phyloP scores from a whole-genome alignment of 768 basidiomycete species.

The Phanerodontia chrysosporium region DNA sequence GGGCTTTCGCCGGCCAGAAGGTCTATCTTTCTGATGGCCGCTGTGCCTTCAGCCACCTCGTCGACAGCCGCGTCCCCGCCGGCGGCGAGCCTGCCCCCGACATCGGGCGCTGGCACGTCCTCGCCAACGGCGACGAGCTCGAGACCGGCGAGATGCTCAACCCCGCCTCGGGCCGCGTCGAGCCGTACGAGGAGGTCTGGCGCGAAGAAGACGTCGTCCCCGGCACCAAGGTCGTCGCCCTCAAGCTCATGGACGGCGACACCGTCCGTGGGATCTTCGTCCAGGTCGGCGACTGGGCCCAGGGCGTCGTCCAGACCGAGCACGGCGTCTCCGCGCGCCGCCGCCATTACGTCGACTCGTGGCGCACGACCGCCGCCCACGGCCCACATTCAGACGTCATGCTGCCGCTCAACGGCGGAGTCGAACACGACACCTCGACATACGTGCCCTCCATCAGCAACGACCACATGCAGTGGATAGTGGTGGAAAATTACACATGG shows the following conservation, averaged over 20 bases:
- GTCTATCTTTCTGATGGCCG: neutral
- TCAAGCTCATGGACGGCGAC: neutral
- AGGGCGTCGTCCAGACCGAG: neutral
- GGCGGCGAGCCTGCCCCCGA: neutral
- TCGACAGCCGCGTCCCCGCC: constrained; percentile 3
- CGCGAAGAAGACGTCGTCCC: neutral
- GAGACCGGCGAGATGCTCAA: constrained; percentile 13
- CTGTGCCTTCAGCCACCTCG: constrained; percentile 2
- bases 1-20: constrained; percentile 12
- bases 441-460: neutral
- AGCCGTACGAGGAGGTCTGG: constrained; percentile 11
- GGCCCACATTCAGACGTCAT: neutral
- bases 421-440: neutral
- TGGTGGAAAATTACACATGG: constrained; percentile 6
- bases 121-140: constrained; percentile 11
- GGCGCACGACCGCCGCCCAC: neutral
- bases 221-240: neutral
- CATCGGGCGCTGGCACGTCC: constrained; percentile 1
- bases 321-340: constrained; percentile 3
- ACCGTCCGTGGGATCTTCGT: constrained; percentile 2
- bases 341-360: constrained; percentile 1
- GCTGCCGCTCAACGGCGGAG: neutral
- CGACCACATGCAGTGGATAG: neutral
- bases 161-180: neutral
- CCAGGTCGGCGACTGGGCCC: constrained; percentile 8